Evolutionary conservation across 2,329 filamentous ascomycete genomes (phyloP), one percentile per base, ranked within the genome.

Genomic region (Diaporthe sp.): DNA sequence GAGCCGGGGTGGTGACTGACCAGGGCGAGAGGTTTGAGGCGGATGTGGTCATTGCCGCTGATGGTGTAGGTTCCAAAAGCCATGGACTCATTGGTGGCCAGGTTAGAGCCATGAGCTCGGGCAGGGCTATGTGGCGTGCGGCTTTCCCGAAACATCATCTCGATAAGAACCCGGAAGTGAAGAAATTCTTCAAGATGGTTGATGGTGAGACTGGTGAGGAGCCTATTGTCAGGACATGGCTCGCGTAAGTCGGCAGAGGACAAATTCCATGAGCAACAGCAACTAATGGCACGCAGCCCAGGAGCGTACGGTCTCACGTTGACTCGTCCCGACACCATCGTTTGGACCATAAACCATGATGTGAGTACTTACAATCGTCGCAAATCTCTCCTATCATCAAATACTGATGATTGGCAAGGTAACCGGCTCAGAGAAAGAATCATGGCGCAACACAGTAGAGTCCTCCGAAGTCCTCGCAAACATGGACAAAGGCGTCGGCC

Each of bases 401-500:
- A 25, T 25, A 25, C 25, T 25, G 25, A 25, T 25, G 25, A 25
- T 25, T 25, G 25, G 25, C 25, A 25, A 25, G 25, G 61, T 67
- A 7, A 67, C 44, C 28, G 61, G 61, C 28, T 49, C 61, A 5
- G 61, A 67, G 12, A 34, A 25, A 3, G 61, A 67, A 28, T 67
- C 61, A 7, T 67, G 61, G 61, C 61, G 61, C 28, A 67, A 67
- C 44, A 67, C 44, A 31, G 44, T 67, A 22, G 28, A 46, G 12
- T 19, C 61, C 19, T 19, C 46, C 12, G 61, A 67, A 37, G 61
- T 67, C 44, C 44, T 67, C 2, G 2, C 61, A 19, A 67, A 67
- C 61, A 67, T 67, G 28, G 61, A 67, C 61, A 82, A 81, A 86
- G 76, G 89, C 61, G 61, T 67, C 19, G 61, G 61, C 44, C 61